Percentiles rank a stretch among this genome's conserved stretches.
phyloP scores from a whole-genome alignment of 1,284 basidiomycete genomes.

The Tilletia caries region DNA sequence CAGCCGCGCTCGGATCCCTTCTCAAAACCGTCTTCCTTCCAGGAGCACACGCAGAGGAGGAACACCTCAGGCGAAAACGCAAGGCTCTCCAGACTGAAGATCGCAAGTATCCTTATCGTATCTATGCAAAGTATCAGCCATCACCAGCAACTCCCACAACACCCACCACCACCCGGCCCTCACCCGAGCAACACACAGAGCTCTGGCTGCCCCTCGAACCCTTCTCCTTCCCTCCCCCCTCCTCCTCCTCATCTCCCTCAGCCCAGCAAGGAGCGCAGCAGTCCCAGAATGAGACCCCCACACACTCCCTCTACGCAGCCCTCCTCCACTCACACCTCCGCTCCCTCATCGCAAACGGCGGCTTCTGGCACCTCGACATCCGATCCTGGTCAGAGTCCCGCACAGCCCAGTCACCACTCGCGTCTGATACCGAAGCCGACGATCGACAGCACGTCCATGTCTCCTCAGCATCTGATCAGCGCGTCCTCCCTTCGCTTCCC shows the following conservation, averaged over 20 bases:
- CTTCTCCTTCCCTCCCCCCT: not conserved
- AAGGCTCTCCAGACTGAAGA: not conserved
- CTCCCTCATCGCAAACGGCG: not conserved
- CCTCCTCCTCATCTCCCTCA: no score
- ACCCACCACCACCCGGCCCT: not conserved
- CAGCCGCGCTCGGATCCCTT: not conserved
- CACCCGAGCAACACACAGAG: not conserved
- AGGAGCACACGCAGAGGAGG: not conserved
- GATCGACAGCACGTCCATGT: no score
- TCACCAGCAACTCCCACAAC: not conserved
- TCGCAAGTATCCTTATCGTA: not conserved
- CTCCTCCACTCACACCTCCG: not conserved
- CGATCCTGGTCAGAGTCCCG: not conserved
- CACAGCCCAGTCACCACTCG: not conserved
- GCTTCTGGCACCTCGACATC: not conserved
- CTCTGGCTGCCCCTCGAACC: not conserved
- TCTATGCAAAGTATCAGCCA: not conserved
- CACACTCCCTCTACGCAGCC: not conserved
- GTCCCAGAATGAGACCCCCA: not conserved
- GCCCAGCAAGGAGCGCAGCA: no score
- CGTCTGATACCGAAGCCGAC: no score
- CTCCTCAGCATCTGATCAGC: no score
- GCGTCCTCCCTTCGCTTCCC: no score
- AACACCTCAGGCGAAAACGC: not conserved
- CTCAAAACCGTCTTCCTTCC: not conserved